Percentiles rank a stretch among this genome's conserved stretches.
Conservation (phyloP, 495 filamentous ascomycete genomes). For the Clohesyomyces aquaticus region DNA sequence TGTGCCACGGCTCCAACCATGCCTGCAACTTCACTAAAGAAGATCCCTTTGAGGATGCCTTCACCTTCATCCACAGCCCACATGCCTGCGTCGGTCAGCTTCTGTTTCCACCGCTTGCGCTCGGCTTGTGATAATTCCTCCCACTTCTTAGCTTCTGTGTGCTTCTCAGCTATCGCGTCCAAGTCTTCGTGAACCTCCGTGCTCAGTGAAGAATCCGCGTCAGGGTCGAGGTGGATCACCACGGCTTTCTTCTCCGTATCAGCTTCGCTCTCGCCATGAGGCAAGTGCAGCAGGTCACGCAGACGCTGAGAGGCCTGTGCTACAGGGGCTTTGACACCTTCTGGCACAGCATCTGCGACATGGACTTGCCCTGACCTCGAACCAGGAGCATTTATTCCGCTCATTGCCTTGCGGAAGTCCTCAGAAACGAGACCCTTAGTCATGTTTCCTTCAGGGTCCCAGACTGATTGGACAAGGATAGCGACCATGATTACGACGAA, state of each 20-base stretch:
- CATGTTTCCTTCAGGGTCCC: constrained; percentile 65
- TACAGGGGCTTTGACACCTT: constrained; percentile 14
- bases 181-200: constrained; percentile 43
- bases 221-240: constrained; percentile 33
- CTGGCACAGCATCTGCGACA: constrained; percentile 15
- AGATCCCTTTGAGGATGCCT: constrained; percentile 69
- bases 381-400: constrained; percentile 33
- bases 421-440: constrained; percentile 60
- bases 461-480: constrained; percentile 65
- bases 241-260: constrained; percentile 21
- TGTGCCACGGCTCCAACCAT: constrained; percentile 36
- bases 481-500: constrained; percentile 58
- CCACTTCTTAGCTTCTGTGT: constrained; percentile 61
- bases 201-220: constrained; percentile 19
- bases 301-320: constrained; percentile 27
- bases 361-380: constrained; percentile 8
- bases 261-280: neutral
- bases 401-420: constrained; percentile 41
- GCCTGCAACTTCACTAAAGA: constrained; percentile 72
- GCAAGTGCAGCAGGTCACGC: constrained; percentile 35
- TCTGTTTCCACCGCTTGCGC: constrained; percentile 67
- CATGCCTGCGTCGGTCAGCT: constrained; percentile 68
- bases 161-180: constrained; percentile 52
- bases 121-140: constrained; percentile 64
- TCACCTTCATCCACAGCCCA: constrained; percentile 76